Percentiles rank a stretch among this genome's conserved stretches.
Conservation (phyloP, 2,329 filamentous ascomycete genomes). For the Penicillium sp. region DNA sequence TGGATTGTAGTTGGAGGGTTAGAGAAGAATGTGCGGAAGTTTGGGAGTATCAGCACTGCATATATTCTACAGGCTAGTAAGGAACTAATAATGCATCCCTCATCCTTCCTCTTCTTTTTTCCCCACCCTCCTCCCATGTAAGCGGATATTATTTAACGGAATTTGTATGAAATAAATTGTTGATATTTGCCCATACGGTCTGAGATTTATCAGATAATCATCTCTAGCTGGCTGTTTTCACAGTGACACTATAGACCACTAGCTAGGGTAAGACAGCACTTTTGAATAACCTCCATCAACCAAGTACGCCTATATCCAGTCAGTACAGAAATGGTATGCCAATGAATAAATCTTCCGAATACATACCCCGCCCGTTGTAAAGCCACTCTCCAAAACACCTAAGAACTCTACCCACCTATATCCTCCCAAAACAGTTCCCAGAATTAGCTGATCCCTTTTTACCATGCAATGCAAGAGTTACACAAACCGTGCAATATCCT, state of each 20-base stretch:
- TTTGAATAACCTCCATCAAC: slow-evolving; percentile 17
- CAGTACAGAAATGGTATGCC: neutral
- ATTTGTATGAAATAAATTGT: too few relatives aligned
- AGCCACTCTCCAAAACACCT: slow-evolving; percentile 10
- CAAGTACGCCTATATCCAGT: slow-evolving; percentile 8
- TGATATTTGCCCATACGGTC: too few relatives aligned
- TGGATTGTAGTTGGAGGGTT: neutral
- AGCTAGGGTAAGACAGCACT: slow-evolving; percentile 11
- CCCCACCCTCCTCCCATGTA: too few relatives aligned
- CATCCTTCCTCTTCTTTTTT: too few relatives aligned
- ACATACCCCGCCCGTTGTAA: slow-evolving; percentile 16
- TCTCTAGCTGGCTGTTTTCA: neutral
- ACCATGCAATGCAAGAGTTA: neutral
- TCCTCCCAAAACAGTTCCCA: neutral
- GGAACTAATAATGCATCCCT: too few relatives aligned
- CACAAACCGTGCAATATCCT: slow-evolving; percentile 15
- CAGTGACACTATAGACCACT: neutral
- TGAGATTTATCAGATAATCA: neutral
- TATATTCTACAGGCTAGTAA: too few relatives aligned
- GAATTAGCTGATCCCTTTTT: neutral
- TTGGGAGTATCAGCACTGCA: too few relatives aligned
- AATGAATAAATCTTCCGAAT: neutral
- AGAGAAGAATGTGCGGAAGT: neutral
- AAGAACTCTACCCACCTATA: slow-evolving; percentile 15
- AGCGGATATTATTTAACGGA: too few relatives aligned